Evolutionary conservation across 2,329 filamentous ascomycete genomes (phyloP).

Genomic region (Trichophyton mentagrophytes): DNA sequence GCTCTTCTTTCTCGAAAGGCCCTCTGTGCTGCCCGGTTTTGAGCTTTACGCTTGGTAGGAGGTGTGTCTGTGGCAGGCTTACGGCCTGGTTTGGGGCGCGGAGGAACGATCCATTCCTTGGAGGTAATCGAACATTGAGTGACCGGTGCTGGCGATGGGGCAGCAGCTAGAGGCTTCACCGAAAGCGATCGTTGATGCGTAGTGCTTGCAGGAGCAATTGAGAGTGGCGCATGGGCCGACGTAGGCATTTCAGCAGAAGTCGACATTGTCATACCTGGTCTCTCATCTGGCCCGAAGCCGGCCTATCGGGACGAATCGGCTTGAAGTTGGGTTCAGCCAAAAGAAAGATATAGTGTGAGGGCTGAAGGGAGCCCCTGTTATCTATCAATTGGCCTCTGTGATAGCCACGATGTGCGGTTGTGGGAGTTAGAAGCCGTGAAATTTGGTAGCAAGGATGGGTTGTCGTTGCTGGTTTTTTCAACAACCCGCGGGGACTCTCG

Average conservation of each 20-base stretch:
- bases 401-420: background rate
- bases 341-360: too few species aligned
- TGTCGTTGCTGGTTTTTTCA: background rate
- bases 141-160: constrained; percentile 25
- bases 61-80: constrained; percentile 94
- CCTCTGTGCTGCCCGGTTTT: constrained; percentile 83
- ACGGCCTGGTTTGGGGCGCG: constrained; percentile 81
- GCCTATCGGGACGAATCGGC: background rate
- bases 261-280: background rate
- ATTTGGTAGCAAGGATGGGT: background rate
- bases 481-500: constrained; percentile 7
- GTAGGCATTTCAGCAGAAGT: constrained; percentile 27
- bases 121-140: constrained; percentile 50
- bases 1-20: constrained; percentile 88
- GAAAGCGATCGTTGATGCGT: constrained; percentile 22
- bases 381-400: background rate
- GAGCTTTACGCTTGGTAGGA: constrained; percentile 73
- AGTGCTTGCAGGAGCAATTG: constrained; percentile 20
- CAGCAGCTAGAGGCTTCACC: constrained; percentile 25
- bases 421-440: background rate
- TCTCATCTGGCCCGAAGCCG: background rate
- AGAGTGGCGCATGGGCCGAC: constrained; percentile 26
- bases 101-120: constrained; percentile 76
- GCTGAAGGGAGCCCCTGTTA: background rate
- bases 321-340: background rate